These are phyloP conservation scores for Oryza longistaminata DNA, from an alignment of 176 grass and related monocot species.

Conservation along the genomic window DNA sequence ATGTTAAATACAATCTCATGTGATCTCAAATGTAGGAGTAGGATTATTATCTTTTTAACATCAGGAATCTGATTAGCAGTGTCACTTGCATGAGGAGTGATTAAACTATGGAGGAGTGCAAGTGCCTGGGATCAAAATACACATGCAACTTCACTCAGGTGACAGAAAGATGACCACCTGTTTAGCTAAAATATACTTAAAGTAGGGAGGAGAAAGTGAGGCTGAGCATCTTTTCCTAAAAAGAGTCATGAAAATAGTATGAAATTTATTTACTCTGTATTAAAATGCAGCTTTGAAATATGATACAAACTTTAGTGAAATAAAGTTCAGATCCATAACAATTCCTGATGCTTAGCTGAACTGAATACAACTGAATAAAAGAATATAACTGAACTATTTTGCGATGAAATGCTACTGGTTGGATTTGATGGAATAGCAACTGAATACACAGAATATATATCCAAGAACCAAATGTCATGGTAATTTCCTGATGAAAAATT, in stretches of 20 bases:
- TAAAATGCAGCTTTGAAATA: not conserved
- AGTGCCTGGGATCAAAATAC: slow-evolving; percentile 37
- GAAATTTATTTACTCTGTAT: not conserved
- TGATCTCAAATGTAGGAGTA: not conserved
- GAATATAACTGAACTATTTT: not conserved
- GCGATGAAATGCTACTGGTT: not conserved
- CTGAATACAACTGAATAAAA: too few species aligned
- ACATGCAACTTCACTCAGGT: slow-evolving; percentile 32
- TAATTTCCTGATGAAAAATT: not conserved
- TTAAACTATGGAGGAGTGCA: slow-evolving; percentile 7
- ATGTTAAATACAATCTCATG: slow-evolving; percentile 19
- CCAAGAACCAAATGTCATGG: not conserved
- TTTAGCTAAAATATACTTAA: slow-evolving; percentile 13
- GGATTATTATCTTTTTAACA: not conserved
- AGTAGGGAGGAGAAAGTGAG: not conserved
- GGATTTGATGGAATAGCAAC: not conserved
- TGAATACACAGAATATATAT: not conserved
- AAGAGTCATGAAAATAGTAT: not conserved
- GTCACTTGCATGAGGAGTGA: not conserved
- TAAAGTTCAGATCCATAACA: not conserved
- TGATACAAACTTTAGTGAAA: not conserved
- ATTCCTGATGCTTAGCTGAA: too few species aligned
- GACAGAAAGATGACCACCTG: slow-evolving; percentile 25
- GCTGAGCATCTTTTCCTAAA: not conserved
- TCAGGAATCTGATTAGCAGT: slow-evolving; percentile 14